phyloP scores from a whole-genome alignment of 331 rosid species.

The Phaseolus coccineus region DNA sequence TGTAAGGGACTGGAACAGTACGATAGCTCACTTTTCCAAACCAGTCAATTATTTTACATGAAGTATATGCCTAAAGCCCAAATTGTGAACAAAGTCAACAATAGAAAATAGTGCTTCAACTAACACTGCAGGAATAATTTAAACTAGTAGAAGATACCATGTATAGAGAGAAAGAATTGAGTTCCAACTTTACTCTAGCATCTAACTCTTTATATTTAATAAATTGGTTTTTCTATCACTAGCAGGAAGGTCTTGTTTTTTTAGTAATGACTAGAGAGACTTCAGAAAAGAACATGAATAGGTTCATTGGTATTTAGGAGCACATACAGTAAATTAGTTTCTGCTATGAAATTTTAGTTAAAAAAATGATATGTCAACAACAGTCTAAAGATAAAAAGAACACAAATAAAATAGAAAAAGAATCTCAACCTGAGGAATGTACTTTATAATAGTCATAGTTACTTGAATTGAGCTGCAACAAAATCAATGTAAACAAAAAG shows the following conservation, averaged over 20 bases:
- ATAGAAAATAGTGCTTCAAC: conserved; percentile 25
- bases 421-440: conserved; percentile 84
- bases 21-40: conserved; percentile 14
- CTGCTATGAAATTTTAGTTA: not conserved
- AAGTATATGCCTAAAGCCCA: not conserved
- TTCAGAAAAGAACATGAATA: conserved; percentile 10
- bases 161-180: not conserved
- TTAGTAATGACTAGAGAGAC: conserved; percentile 8
- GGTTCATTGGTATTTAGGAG: conserved; percentile 20
- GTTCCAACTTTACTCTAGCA: conserved; percentile 27
- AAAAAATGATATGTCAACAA: conserved; percentile 15
- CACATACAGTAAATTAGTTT: conserved; percentile 9
- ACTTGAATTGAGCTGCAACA: conserved; percentile 91
- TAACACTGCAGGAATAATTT: conserved; percentile 8
- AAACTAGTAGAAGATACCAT: conserved; percentile 19
- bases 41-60: not conserved
- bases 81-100: conserved; percentile 6
- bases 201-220: not conserved
- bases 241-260: not conserved
- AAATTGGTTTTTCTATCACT: not conserved
- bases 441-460: conserved; percentile 74
- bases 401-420: not conserved
- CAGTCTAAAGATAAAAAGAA: conserved; percentile 16
- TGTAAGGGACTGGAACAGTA: conserved; percentile 22
- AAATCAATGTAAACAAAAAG: conserved; percentile 21